These are phyloP conservation scores for Solanum lycopersicoides DNA, from an alignment of 257 asterid species.

Conservation along the genomic window DNA sequence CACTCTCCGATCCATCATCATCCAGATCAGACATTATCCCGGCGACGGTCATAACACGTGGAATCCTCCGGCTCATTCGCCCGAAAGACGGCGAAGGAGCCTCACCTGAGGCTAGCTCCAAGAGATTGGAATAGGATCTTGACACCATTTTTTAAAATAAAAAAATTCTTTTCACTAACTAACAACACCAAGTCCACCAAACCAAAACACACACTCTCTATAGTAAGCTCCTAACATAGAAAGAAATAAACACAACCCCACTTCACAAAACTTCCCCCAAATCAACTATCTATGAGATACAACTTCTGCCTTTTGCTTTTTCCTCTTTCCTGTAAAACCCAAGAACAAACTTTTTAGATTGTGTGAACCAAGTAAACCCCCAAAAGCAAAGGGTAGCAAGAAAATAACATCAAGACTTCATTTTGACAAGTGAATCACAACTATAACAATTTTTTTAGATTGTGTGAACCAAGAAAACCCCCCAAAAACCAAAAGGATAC, in stretches of 20 bases:
- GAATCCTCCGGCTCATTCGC: slow-evolving; percentile 56
- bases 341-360: background rate
- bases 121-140: slow-evolving; percentile 73
- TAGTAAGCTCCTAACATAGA: slow-evolving; percentile 13
- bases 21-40: slow-evolving; percentile 80
- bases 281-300: background rate
- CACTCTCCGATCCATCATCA: slow-evolving; percentile 55
- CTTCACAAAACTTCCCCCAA: background rate
- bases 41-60: slow-evolving; percentile 75
- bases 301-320: background rate
- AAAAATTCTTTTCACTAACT: background rate
- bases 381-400: slow-evolving; percentile 17
- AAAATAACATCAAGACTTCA: slow-evolving; percentile 15
- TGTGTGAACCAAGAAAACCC: slow-evolving; percentile 10
- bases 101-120: slow-evolving; percentile 86
- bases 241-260: background rate
- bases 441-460: background rate
- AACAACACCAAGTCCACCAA: slow-evolving; percentile 12
- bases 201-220: slow-evolving; percentile 6
- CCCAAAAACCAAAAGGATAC: background rate
- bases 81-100: slow-evolving; percentile 57
- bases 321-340: background rate
- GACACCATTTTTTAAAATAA: slow-evolving; percentile 42
- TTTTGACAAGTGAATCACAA: slow-evolving; percentile 16
- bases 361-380: slow-evolving; percentile 8